A percentile compares a stretch with the other conserved stretches of the same genome.
These are phyloP conservation scores for Sanghuangporus sanghuang DNA, from an alignment of 1,284 basidiomycete genomes.

Conservation along the genomic window DNA sequence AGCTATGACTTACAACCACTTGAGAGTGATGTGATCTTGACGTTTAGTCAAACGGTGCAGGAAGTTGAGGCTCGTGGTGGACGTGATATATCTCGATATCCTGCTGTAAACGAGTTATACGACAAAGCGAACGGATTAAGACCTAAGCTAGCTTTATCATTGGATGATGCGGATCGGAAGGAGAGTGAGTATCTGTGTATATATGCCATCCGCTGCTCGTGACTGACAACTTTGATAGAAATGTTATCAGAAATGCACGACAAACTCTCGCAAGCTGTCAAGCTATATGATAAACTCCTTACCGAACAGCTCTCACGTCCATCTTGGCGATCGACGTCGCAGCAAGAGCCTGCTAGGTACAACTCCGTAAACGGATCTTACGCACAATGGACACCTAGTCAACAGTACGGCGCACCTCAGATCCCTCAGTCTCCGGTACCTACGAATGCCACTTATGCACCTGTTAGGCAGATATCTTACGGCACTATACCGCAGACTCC, in stretches of 20 bases:
- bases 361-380: slow-evolving; percentile 18
- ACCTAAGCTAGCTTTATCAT: slow-evolving; percentile 78
- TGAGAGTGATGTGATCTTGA: slow-evolving; percentile 81
- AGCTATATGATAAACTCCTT: slow-evolving; percentile 82
- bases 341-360: slow-evolving; percentile 20
- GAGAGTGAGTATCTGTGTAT: slow-evolving; percentile 54
- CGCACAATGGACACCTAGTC: slow-evolving; percentile 14
- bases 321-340: slow-evolving; percentile 46
- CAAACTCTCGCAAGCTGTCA: slow-evolving; percentile 87
- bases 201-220: neutral
- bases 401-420: slow-evolving; percentile 24
- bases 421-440: slow-evolving; percentile 17
- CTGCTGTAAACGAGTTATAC: slow-evolving; percentile 78
- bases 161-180: slow-evolving; percentile 86
- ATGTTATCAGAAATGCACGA: slow-evolving; percentile 90
- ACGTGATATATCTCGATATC: slow-evolving; percentile 72
- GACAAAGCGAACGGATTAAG: slow-evolving; percentile 79
- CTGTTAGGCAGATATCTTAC: slow-evolving; percentile 20
- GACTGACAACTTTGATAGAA: slow-evolving; percentile 40
- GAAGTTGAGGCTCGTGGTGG: slow-evolving; percentile 78
- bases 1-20: slow-evolving; percentile 75
- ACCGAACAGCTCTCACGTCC: slow-evolving; percentile 79
- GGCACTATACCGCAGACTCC: slow-evolving; percentile 24
- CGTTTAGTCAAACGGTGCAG: slow-evolving; percentile 86
- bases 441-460: slow-evolving; percentile 18